These are phyloP conservation scores for Hemileia vastatrix DNA, from an alignment of 1,284 basidiomycete genomes.

Conservation along the genomic window DNA sequence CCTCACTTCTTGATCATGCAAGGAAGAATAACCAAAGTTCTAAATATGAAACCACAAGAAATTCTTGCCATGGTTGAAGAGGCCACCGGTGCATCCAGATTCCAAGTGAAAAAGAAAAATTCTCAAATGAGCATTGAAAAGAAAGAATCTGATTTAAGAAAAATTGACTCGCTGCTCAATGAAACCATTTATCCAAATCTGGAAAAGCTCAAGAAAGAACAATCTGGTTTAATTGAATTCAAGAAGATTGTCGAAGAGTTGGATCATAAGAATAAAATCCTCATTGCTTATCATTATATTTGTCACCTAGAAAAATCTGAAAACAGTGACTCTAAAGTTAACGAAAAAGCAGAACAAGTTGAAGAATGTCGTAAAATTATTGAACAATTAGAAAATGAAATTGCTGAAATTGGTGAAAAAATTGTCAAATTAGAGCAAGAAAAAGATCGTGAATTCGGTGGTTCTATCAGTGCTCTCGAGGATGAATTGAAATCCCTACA, in stretches of 20 bases:
- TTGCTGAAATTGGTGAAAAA: constrained; percentile 54
- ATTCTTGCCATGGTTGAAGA: constrained; percentile 98
- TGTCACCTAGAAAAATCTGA: constrained; percentile 80
- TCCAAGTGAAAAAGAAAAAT: constrained; percentile 95
- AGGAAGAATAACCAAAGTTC: constrained; percentile 65
- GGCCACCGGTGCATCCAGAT: constrained; percentile 96
- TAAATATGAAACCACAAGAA: constrained; percentile 97
- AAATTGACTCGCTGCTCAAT: constrained; percentile 64
- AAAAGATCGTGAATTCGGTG: constrained; percentile 63
- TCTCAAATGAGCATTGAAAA: constrained; percentile 92
- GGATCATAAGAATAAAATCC: too few species aligned
- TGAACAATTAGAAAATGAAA: constrained; percentile 54
- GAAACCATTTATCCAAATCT: constrained; percentile 95
- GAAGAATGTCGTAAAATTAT: too few species aligned
- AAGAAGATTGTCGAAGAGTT: too few species aligned
- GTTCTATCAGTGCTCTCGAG: too few species aligned
- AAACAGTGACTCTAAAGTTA: constrained; percentile 66
- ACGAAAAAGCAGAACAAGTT: constrained; percentile 60
- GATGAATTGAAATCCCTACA: too few species aligned
- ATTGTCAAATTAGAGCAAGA: constrained; percentile 58
- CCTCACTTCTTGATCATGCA: constrained; percentile 99
- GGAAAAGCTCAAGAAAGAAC: constrained; percentile 78
- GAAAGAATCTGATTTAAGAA: constrained; percentile 94
- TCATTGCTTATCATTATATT: constrained; percentile 85
- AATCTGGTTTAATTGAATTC: constrained; percentile 78